Evolutionary conservation across 345 rosid species (phyloP), one percentile per base, ranked within the genome.

Genomic region (Lepidium africanum): DNA sequence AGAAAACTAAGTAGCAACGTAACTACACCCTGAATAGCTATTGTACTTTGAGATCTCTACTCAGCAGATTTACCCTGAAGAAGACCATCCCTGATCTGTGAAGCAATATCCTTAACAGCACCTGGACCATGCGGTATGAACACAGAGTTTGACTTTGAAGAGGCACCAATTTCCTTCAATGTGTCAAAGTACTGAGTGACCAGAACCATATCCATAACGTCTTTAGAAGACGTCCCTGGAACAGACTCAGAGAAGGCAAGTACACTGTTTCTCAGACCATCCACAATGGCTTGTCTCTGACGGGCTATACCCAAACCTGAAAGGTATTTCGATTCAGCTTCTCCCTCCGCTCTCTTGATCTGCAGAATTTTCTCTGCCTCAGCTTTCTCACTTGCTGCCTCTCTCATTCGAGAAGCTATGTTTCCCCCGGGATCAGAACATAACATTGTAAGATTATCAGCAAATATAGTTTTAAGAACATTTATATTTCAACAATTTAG

Each of bases 71-170:
- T 75, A 17, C 79, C 84, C 70, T 84, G 91, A 48, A 88, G 89
- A 55, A 88, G 95, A 49, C 91, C 95, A 48, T 86, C 86, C 69
- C 89, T 81, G 65, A 86, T 84, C 84, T 86, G 91, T 17, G 82
- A 23, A 23, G 94, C 79, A 10, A 88, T 64, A 66, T 86, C 91
- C 70, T 39, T 84, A 36, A 88, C 85, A 43, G 89, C 95, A 1
- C 91, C 95, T 1, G 95, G 89, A 21, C 89, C 89, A 7, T 86
- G 95, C 1, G 95, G 95, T 77, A 86, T 82, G 79, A 86, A 86
- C 68, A 86, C 86, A 11, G 91, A 58, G 70, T 67, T 84, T 1
- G 91, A 81, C 71, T 82, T 86, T 0, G 91, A 84, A 9, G 87
- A 77, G 0, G 91, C 86, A 1, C 91, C 91, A 0, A 88, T 84